Evolutionary conservation across 306 rosid species (phyloP).

Genomic region (Lablab purpureus): DNA sequence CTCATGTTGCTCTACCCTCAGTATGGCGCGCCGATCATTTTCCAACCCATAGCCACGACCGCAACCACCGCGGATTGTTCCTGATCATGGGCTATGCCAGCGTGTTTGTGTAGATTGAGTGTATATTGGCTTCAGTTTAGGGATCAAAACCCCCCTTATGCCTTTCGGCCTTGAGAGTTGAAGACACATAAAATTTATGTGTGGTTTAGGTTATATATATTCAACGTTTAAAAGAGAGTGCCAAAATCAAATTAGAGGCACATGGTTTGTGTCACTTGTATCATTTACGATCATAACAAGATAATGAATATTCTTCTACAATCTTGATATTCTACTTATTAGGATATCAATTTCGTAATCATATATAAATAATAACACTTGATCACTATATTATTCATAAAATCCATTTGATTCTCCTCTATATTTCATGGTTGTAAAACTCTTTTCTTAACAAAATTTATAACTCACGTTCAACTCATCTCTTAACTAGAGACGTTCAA

Average conservation of each 20-base stretch:
- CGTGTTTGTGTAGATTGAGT: background rate
- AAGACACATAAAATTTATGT: background rate
- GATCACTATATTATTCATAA: too few relatives aligned
- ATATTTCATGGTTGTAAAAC: too few relatives aligned
- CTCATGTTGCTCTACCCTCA: constrained; percentile 87
- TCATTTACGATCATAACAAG: background rate
- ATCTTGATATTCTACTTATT: too few relatives aligned
- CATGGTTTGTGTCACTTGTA: background rate
- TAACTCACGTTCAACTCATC: too few relatives aligned
- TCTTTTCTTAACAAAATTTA: too few relatives aligned
- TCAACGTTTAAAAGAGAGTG: background rate
- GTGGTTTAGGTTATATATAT: background rate
- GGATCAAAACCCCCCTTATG: background rate
- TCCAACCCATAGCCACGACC: constrained; percentile 36
- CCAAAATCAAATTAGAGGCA: background rate
- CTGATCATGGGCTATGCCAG: background rate
- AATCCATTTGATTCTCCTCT: too few relatives aligned
- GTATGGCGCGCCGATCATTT: constrained; percentile 76
- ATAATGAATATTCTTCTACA: background rate
- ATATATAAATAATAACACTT: too few relatives aligned
- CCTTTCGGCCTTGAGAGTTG: background rate
- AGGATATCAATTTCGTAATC: too few relatives aligned
- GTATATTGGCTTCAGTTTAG: background rate
- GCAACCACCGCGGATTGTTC: background rate
- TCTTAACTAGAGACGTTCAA: too few relatives aligned